Evolutionary conservation across 2,329 filamentous ascomycete species (phyloP), one percentile per base, ranked within the genome.

Genomic region (Setomelanomma holmii): DNA sequence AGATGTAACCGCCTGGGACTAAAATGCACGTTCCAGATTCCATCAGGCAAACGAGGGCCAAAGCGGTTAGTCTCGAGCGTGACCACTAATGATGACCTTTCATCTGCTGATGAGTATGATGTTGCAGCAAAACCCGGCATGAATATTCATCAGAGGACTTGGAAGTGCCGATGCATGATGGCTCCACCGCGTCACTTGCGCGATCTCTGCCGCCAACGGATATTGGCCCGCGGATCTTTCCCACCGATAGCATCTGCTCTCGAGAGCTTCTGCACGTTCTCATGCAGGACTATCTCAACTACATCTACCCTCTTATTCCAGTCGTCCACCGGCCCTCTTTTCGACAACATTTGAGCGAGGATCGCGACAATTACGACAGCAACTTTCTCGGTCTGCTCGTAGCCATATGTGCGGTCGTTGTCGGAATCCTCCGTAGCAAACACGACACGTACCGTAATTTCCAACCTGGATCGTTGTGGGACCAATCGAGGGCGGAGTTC

Each of bases 301-400:
- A 12, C n/a, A 17, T 47, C n/a, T 47, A 47, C 22, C 35, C 34
- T 4, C 35, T 47, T 11, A 47, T 47, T 19, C 45, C 45, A 6
- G 45, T 47, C 20, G 21, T 40, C 17, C 45, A 47, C 19, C 45
- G 34, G 11, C 45, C 45, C 17, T 40, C 45, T 10, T 47, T 47
- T 23, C 35, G 35, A 34, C n/a, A 19, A 21, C 16, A 36, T 17
- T 23, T 47, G 17, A 21, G 33, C 21, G 35, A 40, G 24, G 17
- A 47, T 20, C 19, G 35, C 11, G 45, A 47, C 23, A 40, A 11
- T 14, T 19, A 41, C 16, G 39, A 41, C 19, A 41, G 17, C 7
- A 8, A 41, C 20, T 41, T 41, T 16, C 22, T 21, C 17, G 16
- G 16, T 19, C 16, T 41, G 10, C 5, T 41, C 7, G 16, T 41